Conservation (phyloP, 2,329 filamentous ascomycete genomes). For the Colletotrichum agaves region DNA sequence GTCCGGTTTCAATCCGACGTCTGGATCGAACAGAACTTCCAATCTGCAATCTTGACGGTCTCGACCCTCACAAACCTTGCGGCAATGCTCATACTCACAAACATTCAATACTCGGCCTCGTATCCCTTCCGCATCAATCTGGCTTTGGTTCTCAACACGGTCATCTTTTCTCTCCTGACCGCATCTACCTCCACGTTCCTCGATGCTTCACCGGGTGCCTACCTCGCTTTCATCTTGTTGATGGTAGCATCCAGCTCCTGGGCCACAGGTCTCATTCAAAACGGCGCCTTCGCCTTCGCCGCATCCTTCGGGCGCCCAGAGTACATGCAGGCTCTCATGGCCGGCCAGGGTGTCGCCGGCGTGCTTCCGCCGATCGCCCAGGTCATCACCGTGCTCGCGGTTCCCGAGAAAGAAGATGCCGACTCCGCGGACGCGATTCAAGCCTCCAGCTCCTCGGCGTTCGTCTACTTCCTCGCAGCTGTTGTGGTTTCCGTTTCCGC, state of each 20-base stretch:
- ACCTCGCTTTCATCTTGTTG: slow-evolving; percentile 83
- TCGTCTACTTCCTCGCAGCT: slow-evolving; percentile 91
- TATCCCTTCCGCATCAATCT: slow-evolving; percentile 88
- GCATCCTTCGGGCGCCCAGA: slow-evolving; percentile 85
- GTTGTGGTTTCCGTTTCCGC: slow-evolving; percentile 78
- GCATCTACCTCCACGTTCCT: slow-evolving; percentile 80
- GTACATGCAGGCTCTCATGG: slow-evolving; percentile 97
- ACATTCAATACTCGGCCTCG: slow-evolving; percentile 82
- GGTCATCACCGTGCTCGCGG: slow-evolving; percentile 81
- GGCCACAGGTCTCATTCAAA: slow-evolving; percentile 88
- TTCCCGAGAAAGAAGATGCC: slow-evolving; percentile 53
- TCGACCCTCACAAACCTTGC: slow-evolving; percentile 85
- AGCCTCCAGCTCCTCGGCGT: slow-evolving; percentile 74
- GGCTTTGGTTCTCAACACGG: slow-evolving; percentile 81
- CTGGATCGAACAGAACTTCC: slow-evolving; percentile 84
- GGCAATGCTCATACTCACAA: slow-evolving; percentile 80
- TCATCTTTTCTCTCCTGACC: slow-evolving; percentile 80
- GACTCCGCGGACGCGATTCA: slow-evolving; percentile 41
- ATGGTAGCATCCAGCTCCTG: slow-evolving; percentile 85
- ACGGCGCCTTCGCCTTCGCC: slow-evolving; percentile 93
- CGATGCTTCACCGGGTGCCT: slow-evolving; percentile 68
- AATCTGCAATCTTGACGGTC: slow-evolving; percentile 87
- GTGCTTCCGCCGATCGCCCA: slow-evolving; percentile 90
- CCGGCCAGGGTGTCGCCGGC: slow-evolving; percentile 90
- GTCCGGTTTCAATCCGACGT: slow-evolving; percentile 77